Base-by-base conservation (phyloP, 2,329 filamentous ascomycete species). In the Colletotrichum sp. region DNA sequence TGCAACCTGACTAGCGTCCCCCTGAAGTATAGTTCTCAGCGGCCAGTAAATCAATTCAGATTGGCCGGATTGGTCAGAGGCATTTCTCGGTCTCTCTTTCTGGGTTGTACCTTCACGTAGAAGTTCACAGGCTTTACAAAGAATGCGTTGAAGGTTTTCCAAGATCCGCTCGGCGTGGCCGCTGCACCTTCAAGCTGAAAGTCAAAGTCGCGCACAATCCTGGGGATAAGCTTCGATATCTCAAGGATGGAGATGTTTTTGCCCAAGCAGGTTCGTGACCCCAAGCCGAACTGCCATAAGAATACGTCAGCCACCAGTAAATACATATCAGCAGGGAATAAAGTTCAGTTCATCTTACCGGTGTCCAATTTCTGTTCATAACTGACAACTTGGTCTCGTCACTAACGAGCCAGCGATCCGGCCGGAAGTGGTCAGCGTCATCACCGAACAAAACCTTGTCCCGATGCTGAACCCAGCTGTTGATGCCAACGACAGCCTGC, bases 191-290 rank as follows among this genome's bases (percentile, higher is more conserved):
- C 66, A 6, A 84, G 78, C 67, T 82, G 77, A 39, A 86, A 83
- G 12, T 84, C 81, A 67, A 85, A 85, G 10, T 81, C 80, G 8
- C 79, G 80, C 10, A 86, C 68, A 4, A 86, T 72, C 16, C 83
- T 79, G 2, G 87, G 87, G 5, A 88, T 81, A 15, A 88, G 69
- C 77, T 87, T 88, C 13, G 80, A 81, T 68, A 89, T 85, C 77
- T 89, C 87, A 66, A 89, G 77, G 18, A 86, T 79, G 4, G 86
- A 85, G 28, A 89, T 83, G 68, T 89, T 85, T 64, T 85, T 84
- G 0, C 87, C 87, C 7, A 89, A 78, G 72, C 87, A 89, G 0
- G 84, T 87, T 18, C 87, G 79, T 2, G 84, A 83, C 4, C 87
- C 86, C 55, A 85, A 78, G 0, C 86, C 86, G 76, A 88, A 88